Base-by-base conservation (phyloP, 1,139 yeast genomes). In the Kluyveromyces sp. region DNA sequence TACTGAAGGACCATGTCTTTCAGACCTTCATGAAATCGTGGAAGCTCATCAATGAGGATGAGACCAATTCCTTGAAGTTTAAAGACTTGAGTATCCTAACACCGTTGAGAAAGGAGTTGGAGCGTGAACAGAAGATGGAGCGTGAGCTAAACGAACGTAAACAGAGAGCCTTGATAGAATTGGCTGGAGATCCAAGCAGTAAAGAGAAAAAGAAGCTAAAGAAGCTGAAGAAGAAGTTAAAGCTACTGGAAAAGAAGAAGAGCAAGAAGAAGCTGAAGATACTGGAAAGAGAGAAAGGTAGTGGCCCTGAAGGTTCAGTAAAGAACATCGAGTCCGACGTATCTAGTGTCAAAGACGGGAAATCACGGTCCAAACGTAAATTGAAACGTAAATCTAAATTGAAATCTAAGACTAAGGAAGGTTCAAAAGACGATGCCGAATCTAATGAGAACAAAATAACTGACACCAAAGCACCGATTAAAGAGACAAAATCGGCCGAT, bases 1-100 rank as follows among this genome's bases (percentile, higher is more conserved):
- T 61, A 9, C 50, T 46, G 15, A 51, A 51, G 36, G 61, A 58
- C 42, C 46, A 46, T 9, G 36, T 58, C 2, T 61, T 54, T 33
- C 56, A 58, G 32, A 55, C 50, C 1, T 61, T 59, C 30, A 25
- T 56, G 38, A 56, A 58, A 28, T 55, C 64, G 2, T 38, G 51
- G 43, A 47, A 49, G 13, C 36, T 52, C 6, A 35, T 58, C 30
- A 50, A 52, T 32, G 44, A 49, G 17, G 49, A 55, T 4, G 46
- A 54, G 32, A 31, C 29, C 20, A 36, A 46, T 8, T 54, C 52
- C n/a, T 57, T 51, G 39, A 40, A 49, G 22, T 53, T 51, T 39
- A 51, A 53, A 12, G 54, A 57, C 18, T 45, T 60, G 4, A 57
- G 58, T 44, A 46, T 59, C 4, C 43, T 60, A 25, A 53, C 46